Conservation (phyloP, 768 basidiomycete genomes). For the Calvatia gigantea region DNA sequence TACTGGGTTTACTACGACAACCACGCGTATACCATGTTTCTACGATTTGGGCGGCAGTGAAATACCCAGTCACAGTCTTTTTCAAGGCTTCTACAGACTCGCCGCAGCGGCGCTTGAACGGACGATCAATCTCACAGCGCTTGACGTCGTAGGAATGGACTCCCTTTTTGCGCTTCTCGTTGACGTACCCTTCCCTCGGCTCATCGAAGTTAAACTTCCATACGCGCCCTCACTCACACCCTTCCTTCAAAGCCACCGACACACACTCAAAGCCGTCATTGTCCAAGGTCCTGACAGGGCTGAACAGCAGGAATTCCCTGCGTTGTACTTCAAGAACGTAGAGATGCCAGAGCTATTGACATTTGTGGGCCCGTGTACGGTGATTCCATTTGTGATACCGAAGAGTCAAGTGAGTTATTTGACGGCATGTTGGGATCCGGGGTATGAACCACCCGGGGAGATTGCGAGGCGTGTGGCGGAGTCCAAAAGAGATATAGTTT, state of each 20-base stretch:
- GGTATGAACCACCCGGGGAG: not conserved
- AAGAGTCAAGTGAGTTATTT: slow-evolving; percentile 12
- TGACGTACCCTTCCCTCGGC: slow-evolving; percentile 3
- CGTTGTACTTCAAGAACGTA: not conserved
- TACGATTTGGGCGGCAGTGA: slow-evolving; percentile 1
- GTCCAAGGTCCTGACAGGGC: slow-evolving; percentile 10
- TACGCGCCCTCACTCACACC: slow-evolving; percentile 6
- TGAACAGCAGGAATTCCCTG: not conserved
- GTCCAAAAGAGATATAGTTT: slow-evolving; percentile 5
- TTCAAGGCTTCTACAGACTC: slow-evolving; percentile 13
- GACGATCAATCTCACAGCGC: slow-evolving; percentile 4
- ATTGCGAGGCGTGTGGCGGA: slow-evolving; percentile 1
- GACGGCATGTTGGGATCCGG: slow-evolving; percentile 15
- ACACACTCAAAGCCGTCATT: slow-evolving; percentile 6
- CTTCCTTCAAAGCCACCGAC: slow-evolving; percentile 11
- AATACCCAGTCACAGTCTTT: not conserved
- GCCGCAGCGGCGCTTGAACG: slow-evolving; percentile 9
- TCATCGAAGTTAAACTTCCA: slow-evolving; percentile 13
- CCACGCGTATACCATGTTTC: not conserved
- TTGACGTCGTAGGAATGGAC: slow-evolving; percentile 12
- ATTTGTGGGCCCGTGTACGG: slow-evolving; percentile 13
- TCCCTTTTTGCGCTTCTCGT: slow-evolving; percentile 9
- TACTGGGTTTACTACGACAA: not conserved
- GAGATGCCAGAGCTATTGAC: slow-evolving; percentile 10
- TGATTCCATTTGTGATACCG: slow-evolving; percentile 13